Evolutionary conservation across 1,284 basidiomycete species (phyloP), one percentile per base, ranked within the genome.

Genomic region (Leccinum colubrinum): DNA sequence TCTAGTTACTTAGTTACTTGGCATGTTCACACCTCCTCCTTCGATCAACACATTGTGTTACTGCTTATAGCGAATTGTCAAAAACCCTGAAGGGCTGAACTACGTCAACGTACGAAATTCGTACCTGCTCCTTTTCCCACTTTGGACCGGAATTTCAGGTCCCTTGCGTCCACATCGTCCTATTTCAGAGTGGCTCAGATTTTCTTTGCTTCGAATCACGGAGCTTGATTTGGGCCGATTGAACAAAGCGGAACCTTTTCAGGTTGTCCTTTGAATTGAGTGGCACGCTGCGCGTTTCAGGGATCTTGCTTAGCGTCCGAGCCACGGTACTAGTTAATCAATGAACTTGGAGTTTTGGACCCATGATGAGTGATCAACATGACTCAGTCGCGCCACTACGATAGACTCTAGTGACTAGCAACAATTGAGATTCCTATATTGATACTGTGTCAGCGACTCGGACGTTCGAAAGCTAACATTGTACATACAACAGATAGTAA

Each of bases 1-100:
- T 37, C 12, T 37, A 14, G 12, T 14, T 37, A 37, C 35, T 37
- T 37, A 37, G 35, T 37, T 37, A 37, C 35, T 60, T 59, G 65
- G 56, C 72, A 73, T 66, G 68, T 72, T 71, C 72, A 61, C 72
- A 72, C 68, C 62, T 60, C 39, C 60, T 59, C 56, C 48, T 67
- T 65, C 67, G 70, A 69, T 70, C 67, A 62, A 37, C 35, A 35
- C 20, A 39, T 41, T 41, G 50, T 57, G 59, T n/a, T 46, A 17
- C 35, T 37, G 35, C 43, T n/a, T 52, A 62, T 52, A 68, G 61
- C 68, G 71, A 72, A 70, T 71, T 55, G 63, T 62, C 67, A 70
- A 39, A 65, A 74, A 59, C 71, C 70, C 73, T 71, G 71, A 74
- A 70, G 68, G 73, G 72, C 64, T 73, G 73, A 63, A 41, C 65